A percentile compares a stretch with the other conserved stretches of the same genome.
These are phyloP conservation scores for Termitomyces sp. DNA, from an alignment of 768 basidiomycete species.

Conservation along the genomic window DNA sequence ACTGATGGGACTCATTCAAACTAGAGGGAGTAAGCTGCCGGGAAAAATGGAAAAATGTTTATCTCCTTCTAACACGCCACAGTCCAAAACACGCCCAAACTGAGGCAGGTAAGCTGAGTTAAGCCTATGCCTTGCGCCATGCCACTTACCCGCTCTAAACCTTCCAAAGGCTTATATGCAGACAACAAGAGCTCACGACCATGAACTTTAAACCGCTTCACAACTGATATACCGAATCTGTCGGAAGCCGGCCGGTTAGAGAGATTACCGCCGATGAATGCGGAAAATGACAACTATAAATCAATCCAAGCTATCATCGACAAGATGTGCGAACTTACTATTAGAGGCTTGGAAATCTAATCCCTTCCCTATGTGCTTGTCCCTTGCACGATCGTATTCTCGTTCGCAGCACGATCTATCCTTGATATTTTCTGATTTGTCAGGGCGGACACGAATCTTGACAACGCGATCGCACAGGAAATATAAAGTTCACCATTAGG, in stretches of 20 bases:
- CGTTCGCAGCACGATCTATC: constrained; percentile 19
- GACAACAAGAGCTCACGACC: neutral
- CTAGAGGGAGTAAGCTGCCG: constrained; percentile 24
- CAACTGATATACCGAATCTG: constrained; percentile 23
- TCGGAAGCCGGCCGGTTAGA: constrained; percentile 34
- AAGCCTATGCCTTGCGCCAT: neutral
- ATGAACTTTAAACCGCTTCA: neutral
- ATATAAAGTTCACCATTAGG: constrained; percentile 26
- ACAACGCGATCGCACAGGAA: constrained; percentile 23
- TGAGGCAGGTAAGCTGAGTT: neutral
- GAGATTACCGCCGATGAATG: constrained; percentile 38
- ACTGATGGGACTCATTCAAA: constrained; percentile 12
- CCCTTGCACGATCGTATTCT: constrained; percentile 19
- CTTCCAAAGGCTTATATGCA: neutral
- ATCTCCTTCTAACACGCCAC: constrained; percentile 21
- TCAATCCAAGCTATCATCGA: constrained; percentile 19
- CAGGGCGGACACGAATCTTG: constrained; percentile 32
- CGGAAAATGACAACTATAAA: constrained; percentile 43
- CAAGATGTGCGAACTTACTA: constrained; percentile 32
- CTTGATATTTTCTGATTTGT: constrained; percentile 32
- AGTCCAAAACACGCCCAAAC: constrained; percentile 12
- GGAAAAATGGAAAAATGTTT: constrained; percentile 24
- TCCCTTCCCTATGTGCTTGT: constrained; percentile 32
- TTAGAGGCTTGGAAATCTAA: constrained; percentile 30
- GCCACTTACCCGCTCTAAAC: neutral